Percentiles rank a stretch among this genome's conserved stretches.
Evolutionary conservation across 345 rosid species (phyloP).

Genomic region (Boechera retrofracta): DNA sequence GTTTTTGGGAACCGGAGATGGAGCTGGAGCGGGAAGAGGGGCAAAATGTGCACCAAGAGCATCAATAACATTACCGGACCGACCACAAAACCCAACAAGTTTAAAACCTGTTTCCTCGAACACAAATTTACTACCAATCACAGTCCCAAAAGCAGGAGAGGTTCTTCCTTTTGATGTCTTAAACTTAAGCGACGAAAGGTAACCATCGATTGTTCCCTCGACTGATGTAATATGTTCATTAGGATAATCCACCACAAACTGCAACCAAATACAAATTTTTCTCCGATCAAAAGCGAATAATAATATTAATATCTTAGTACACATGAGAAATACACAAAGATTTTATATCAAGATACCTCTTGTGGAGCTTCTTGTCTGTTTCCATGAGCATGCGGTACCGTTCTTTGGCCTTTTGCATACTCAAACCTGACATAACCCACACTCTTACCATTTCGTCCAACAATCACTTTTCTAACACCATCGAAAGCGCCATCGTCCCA

Average conservation of each 20-base stretch:
- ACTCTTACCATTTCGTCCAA: slow-evolving; percentile 27
- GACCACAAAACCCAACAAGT: slow-evolving; percentile 43
- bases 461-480: slow-evolving; percentile 34
- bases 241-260: slow-evolving; percentile 43
- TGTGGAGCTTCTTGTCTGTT: slow-evolving; percentile 7
- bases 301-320: not conserved
- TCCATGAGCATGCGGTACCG: slow-evolving; percentile 38
- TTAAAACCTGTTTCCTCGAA: slow-evolving; percentile 28
- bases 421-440: slow-evolving; percentile 35
- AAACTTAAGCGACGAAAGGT: slow-evolving; percentile 30
- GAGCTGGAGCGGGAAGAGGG: not conserved
- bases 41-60: slow-evolving; percentile 36
- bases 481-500: slow-evolving; percentile 46
- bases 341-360: slow-evolving; percentile 24
- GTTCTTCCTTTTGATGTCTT: slow-evolving; percentile 41
- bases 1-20: not conserved
- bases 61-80: slow-evolving; percentile 24
- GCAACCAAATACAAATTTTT: not conserved
- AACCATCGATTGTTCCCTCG: slow-evolving; percentile 38
- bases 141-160: slow-evolving; percentile 36
- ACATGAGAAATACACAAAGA: not conserved
- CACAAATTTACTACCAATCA: slow-evolving; percentile 37
- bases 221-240: slow-evolving; percentile 38
- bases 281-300: not conserved
- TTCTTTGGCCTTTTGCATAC: slow-evolving; percentile 38